Conservation (phyloP, 495 filamentous ascomycete genomes). For the Penicillium goetzii region DNA sequence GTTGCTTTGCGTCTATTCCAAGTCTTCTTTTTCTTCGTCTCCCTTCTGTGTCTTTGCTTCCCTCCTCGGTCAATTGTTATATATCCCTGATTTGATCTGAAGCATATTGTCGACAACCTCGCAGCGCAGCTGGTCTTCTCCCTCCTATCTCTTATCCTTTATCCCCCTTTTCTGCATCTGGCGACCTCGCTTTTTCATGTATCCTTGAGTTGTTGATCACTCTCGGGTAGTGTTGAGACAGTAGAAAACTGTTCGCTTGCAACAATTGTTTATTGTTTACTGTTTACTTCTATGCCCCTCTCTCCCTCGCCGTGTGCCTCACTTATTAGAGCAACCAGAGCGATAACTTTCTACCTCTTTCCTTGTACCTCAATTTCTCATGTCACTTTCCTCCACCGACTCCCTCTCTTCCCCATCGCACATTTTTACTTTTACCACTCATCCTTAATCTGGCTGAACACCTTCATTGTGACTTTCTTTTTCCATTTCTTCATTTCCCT, state of each 20-base stretch:
- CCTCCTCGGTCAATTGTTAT: conserved; percentile 26
- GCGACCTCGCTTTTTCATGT: not conserved
- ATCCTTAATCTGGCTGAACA: conserved; percentile 13
- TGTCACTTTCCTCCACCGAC: not conserved
- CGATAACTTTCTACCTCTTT: not conserved
- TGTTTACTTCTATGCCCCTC: not conserved
- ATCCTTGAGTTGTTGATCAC: not conserved
- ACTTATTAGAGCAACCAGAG: not conserved
- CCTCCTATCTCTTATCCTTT: conserved; percentile 1
- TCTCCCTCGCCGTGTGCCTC: not conserved
- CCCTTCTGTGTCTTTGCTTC: conserved; percentile 16
- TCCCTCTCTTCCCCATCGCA: not conserved
- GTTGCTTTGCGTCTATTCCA: conserved; percentile 22
- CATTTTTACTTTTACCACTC: not conserved
- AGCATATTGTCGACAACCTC: conserved; percentile 34
- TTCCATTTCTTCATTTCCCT: conserved; percentile 7
- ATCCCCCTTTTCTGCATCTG: conserved; percentile 13
- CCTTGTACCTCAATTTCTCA: conserved; percentile 3
- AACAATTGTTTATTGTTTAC: no score
- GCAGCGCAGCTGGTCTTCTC: conserved; percentile 24
- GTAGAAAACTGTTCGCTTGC: not conserved
- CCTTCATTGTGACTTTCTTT: conserved; percentile 28
- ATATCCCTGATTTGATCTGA: conserved; percentile 40
- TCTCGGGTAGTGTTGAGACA: not conserved
- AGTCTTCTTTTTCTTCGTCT: conserved; percentile 19